A percentile compares a stretch with the other conserved stretches of the same genome.
These are phyloP conservation scores for Vanderwaltozyma verrucispora DNA, from an alignment of 805 yeast genomes.

Conservation along the genomic window DNA sequence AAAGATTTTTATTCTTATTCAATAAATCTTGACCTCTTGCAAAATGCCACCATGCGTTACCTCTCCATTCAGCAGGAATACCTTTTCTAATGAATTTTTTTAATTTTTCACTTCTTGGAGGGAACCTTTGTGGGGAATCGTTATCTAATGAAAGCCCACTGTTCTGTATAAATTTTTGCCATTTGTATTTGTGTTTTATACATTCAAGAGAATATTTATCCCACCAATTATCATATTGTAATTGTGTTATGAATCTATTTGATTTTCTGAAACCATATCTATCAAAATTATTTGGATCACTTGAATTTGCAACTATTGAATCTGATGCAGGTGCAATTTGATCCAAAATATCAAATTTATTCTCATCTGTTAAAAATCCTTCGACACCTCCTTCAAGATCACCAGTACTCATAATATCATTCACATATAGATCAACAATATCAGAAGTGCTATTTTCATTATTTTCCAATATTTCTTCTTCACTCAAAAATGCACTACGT, in stretches of 20 bases:
- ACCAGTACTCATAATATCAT: neutral
- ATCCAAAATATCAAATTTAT: neutral
- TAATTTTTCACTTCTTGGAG: conserved; percentile 67
- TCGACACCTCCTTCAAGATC: neutral
- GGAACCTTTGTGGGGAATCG: conserved; percentile 55
- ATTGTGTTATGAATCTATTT: conserved; percentile 42
- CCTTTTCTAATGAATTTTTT: conserved; percentile 80
- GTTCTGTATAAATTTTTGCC: conserved; percentile 57
- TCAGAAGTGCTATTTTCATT: too few species aligned
- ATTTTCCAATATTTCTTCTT: too few species aligned
- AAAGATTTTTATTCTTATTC: conserved; percentile 63
- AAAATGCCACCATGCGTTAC: conserved; percentile 91
- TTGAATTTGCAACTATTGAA: neutral
- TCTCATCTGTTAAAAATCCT: neutral
- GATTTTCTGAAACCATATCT: conserved; percentile 80
- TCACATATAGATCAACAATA: neutral
- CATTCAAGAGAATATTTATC: conserved; percentile 50
- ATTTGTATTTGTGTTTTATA: conserved; percentile 56
- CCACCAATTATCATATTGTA: conserved; percentile 72
- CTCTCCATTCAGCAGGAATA: conserved; percentile 95
- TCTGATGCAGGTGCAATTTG: neutral
- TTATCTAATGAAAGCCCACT: conserved; percentile 47
- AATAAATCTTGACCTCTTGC: conserved; percentile 74
- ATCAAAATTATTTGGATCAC: conserved; percentile 36
- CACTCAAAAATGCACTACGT: neutral